Base-by-base conservation (phyloP, 2,329 filamentous ascomycete species). In the Alternaria sp. region DNA sequence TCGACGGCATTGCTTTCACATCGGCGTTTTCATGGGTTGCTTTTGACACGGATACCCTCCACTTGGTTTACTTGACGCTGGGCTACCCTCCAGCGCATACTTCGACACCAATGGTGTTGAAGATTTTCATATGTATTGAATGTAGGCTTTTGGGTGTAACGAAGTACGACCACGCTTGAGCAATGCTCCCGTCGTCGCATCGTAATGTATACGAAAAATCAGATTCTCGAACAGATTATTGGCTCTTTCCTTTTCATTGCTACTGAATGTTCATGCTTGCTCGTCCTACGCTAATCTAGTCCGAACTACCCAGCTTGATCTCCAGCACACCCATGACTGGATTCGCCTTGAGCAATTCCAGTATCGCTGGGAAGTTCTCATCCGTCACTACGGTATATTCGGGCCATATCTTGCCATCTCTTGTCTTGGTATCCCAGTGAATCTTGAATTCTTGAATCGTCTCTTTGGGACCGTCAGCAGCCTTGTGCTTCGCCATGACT, bases 401-500 rank as follows among this genome's bases (percentile, higher is more conserved):
- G 3, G 75, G 75, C 75, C 74, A 78, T 3, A 73, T 65, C 32
- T 73, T 77, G 22, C 59, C 54, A 24, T 78, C 75, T 14, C 74
- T 62, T 8, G 58, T 67, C 46, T 64, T 64, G 16, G 61, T 66
- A 52, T 67, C 67, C 75, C 75, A 78, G 61, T 75, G 75, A 5
- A 78, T 65, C 18, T 61, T 63, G 32, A 77, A 61, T 46, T 75
- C 70, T 38, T 73, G 67, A 34, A 77, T 77, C 18, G 62, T 62
- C 48, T 74, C 74, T 16, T 64, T 60, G 0, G 53, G 52, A 0
- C 61, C 64, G 20, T 68, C 62, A n/a, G 54, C 44, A 34, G 63
- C 24, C 54, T 77, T 78, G 68, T 76, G 72, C 57, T 77, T 71
- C 38, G 54, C 59, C 71, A 76, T 75, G 70, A 73, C 70, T 73